phyloP scores from a whole-genome alignment of 1,284 basidiomycete genomes.

The Cutaneotrichosporon daszewskae region DNA sequence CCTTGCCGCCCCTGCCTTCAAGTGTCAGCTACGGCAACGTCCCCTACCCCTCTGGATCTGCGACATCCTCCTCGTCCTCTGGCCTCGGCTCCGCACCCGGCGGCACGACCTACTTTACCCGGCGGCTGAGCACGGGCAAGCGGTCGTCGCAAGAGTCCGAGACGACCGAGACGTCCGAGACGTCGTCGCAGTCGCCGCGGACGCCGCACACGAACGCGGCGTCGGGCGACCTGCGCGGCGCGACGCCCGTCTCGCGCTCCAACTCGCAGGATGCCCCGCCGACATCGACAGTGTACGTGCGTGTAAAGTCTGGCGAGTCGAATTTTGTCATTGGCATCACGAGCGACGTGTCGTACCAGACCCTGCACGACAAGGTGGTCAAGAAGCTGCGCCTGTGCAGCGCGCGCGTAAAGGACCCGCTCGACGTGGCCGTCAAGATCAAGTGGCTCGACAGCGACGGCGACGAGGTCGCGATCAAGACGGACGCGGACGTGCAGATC shows the following conservation, averaged over 20 bases:
- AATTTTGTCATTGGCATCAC: slow-evolving; percentile 85
- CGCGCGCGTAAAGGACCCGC: slow-evolving; percentile 62
- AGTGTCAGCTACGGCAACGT: slow-evolving; percentile 7
- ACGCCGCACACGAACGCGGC: slow-evolving; percentile 54
- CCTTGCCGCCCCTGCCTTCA: slow-evolving; percentile 22
- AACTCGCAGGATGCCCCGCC: slow-evolving; percentile 21
- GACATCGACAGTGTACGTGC: slow-evolving; percentile 63
- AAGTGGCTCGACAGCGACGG: slow-evolving; percentile 42
- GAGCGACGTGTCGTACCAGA: slow-evolving; percentile 65
- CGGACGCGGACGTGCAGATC: slow-evolving; percentile 39
- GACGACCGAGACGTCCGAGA: slow-evolving; percentile 45
- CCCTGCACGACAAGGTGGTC: slow-evolving; percentile 81
- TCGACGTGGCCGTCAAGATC: slow-evolving; percentile 57
- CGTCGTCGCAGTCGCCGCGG: slow-evolving; percentile 40
- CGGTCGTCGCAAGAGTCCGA: slow-evolving; percentile 37
- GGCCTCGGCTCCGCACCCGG: slow-evolving; percentile 21
- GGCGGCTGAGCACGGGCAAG: slow-evolving; percentile 17
- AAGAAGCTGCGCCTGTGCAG: slow-evolving; percentile 88
- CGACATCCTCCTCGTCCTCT: slow-evolving; percentile 29
- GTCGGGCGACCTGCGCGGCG: slow-evolving; percentile 15
- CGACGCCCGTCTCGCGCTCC: slow-evolving; percentile 31
- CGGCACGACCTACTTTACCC: slow-evolving; percentile 38
- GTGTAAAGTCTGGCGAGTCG: slow-evolving; percentile 48
- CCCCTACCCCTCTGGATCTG: slow-evolving; percentile 13
- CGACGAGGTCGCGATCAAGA: slow-evolving; percentile 39